Evolutionary conservation across 1,139 yeast species (phyloP).

Genomic region (Keqinozyma sinolaborantium): DNA sequence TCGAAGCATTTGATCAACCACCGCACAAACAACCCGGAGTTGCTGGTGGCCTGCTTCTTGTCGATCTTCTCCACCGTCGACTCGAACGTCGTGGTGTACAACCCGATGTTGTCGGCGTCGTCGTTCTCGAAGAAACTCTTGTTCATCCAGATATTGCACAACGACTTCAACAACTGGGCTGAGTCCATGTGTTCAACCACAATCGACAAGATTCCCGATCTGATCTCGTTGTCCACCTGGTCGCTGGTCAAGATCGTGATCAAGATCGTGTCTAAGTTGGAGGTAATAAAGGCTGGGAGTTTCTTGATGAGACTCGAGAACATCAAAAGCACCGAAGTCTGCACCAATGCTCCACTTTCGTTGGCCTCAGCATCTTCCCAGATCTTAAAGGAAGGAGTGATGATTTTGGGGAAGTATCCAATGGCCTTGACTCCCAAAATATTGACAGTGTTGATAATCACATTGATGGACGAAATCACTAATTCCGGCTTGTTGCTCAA

Average conservation of each 20-base stretch:
- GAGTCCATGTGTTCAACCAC: constrained; percentile 69
- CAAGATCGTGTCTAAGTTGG: constrained; percentile 63
- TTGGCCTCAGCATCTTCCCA: constrained; percentile 37
- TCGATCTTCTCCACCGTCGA: constrained; percentile 62
- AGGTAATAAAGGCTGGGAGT: constrained; percentile 81
- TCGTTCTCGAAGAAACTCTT: constrained; percentile 30
- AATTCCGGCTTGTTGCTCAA: constrained; percentile 54
- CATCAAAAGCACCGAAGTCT: constrained; percentile 66
- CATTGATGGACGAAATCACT: constrained; percentile 71
- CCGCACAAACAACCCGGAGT: constrained; percentile 66
- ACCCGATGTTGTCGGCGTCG: constrained; percentile 59
- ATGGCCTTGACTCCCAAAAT: constrained; percentile 82
- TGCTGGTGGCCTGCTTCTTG: constrained; percentile 69
- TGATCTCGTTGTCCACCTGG: constrained; percentile 53
- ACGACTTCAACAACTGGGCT: constrained; percentile 56
- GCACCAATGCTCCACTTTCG: constrained; percentile 37
- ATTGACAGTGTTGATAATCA: constrained; percentile 65
- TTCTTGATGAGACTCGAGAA: constrained; percentile 75
- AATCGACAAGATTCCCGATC: constrained; percentile 63
- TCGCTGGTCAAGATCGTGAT: constrained; percentile 55
- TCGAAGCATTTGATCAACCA: constrained; percentile 74
- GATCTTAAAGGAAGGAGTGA: constrained; percentile 68
- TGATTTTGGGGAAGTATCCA: constrained; percentile 79
- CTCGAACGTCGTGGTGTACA: constrained; percentile 66
- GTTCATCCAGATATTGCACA: constrained; percentile 58